A percentile compares a stretch with the other conserved stretches of the same genome.
Conservation (phyloP, 129 eudicot species). For the Flaveria sonorensis region DNA sequence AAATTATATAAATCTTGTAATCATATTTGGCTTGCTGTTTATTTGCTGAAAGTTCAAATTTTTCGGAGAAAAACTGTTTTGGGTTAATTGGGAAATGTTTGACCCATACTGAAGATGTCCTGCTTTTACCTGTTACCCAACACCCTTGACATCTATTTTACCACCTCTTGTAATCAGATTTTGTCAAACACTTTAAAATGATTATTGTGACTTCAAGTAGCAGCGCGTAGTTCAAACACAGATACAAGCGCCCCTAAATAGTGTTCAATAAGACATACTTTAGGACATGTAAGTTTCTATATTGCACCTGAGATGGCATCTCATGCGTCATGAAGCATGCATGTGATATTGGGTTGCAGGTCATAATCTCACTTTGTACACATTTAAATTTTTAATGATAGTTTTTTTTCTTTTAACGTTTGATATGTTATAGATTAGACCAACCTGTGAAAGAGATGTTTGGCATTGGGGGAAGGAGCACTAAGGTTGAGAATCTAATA, state of each 20-base stretch:
- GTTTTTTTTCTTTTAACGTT: no score
- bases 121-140: not conserved
- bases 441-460: constrained; percentile 43
- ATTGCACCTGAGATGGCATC: not conserved
- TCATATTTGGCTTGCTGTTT: not conserved
- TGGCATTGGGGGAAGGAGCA: constrained; percentile 26
- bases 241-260: constrained; percentile 3
- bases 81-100: not conserved
- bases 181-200: not conserved
- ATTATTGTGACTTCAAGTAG: not conserved
- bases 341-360: constrained; percentile 9
- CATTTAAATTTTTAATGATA: no score
- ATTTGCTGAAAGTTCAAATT: not conserved
- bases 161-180: not conserved
- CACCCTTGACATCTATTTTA: not conserved
- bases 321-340: not conserved
- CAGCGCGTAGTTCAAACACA: not conserved
- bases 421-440: constrained; percentile 59
- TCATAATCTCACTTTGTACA: not conserved
- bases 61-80: not conserved
- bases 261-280: not conserved
- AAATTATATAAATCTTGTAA: not conserved
- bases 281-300: not conserved
- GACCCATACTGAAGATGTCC: not conserved
- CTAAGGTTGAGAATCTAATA: constrained; percentile 30